phyloP scores from a whole-genome alignment of 164 flowering plant genomes.

The Litsea cubeba region DNA sequence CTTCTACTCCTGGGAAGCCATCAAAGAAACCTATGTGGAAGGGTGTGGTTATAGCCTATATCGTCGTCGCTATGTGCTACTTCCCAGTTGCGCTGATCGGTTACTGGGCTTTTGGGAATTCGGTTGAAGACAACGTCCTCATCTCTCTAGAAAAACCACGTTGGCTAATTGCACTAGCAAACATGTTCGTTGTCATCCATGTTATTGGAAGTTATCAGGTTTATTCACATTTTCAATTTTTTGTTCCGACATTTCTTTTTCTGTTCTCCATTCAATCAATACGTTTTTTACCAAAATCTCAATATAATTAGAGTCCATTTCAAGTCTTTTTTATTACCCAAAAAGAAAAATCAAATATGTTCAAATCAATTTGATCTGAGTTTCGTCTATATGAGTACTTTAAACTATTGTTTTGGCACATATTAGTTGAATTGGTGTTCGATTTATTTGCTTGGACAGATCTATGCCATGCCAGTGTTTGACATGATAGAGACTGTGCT shows the following conservation, averaged over 20 bases:
- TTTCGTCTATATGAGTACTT: no score
- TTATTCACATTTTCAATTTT: not conserved
- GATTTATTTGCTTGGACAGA: slow-evolving; percentile 18
- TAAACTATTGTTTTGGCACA: no score
- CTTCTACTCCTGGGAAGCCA: slow-evolving; percentile 58
- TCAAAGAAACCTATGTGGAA: slow-evolving; percentile 67
- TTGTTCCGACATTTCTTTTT: not conserved
- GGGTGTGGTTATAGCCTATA: slow-evolving; percentile 46
- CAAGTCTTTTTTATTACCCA: not conserved
- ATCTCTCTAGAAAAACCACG: slow-evolving; percentile 41
- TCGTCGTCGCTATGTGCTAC: slow-evolving; percentile 43
- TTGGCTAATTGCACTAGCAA: slow-evolving; percentile 57
- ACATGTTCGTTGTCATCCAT: slow-evolving; percentile 57
- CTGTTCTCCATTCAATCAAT: not conserved
- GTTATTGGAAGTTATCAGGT: slow-evolving; percentile 69
- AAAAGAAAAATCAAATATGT: no score
- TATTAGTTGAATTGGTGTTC: not conserved
- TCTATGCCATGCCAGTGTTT: slow-evolving; percentile 60
- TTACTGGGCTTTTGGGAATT: slow-evolving; percentile 45
- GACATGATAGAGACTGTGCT: slow-evolving; percentile 58
- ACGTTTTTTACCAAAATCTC: not conserved
- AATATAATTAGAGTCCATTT: not conserved
- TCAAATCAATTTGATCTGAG: not conserved
- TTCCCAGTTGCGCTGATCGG: slow-evolving; percentile 59
- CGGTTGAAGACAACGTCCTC: slow-evolving; percentile 50